Percentiles rank a stretch among this genome's conserved stretches.
Conservation (phyloP, 2,329 filamentous ascomycete genomes). For the Penicillium occitanis region DNA sequence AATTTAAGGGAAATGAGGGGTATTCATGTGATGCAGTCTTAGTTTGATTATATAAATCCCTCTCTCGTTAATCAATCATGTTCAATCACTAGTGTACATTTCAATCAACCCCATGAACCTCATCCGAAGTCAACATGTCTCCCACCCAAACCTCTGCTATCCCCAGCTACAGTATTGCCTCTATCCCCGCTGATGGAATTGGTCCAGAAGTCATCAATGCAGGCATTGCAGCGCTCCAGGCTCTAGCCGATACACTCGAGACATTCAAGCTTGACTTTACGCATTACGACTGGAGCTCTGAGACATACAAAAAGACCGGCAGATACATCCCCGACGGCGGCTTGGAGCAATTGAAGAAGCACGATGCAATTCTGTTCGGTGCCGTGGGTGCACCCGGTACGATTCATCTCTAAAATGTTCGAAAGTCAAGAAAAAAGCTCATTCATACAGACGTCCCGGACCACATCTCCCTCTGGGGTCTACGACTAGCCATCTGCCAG, state of each 20-base stretch:
- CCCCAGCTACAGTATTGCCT: conserved; percentile 35
- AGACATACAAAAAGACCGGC: conserved; percentile 52
- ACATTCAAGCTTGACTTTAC: conserved; percentile 33
- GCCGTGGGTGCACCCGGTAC: conserved; percentile 58
- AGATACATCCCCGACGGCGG: conserved; percentile 56
- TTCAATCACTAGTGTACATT: background rate
- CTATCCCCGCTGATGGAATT: conserved; percentile 67
- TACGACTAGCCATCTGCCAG: conserved; percentile 57
- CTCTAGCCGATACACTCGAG: conserved; percentile 27
- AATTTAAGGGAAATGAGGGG: background rate
- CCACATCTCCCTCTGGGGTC: conserved; percentile 36
- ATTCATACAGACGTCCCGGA: conserved; percentile 19
- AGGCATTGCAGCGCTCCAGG: conserved; percentile 61
- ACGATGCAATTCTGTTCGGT: conserved; percentile 60
- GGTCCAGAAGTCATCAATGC: conserved; percentile 66
- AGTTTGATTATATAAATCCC: background rate
- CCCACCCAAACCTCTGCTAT: background rate
- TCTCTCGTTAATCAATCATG: background rate
- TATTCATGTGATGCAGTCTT: background rate
- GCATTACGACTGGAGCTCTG: conserved; percentile 47
- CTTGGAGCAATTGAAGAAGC: conserved; percentile 51
- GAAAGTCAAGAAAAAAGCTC: background rate
- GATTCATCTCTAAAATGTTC: background rate
- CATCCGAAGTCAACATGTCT: background rate
- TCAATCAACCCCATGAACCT: background rate